Evolutionary conservation across 2,329 filamentous ascomycete genomes (phyloP), one percentile per base, ranked within the genome.

Genomic region (Fusarium papillatum): DNA sequence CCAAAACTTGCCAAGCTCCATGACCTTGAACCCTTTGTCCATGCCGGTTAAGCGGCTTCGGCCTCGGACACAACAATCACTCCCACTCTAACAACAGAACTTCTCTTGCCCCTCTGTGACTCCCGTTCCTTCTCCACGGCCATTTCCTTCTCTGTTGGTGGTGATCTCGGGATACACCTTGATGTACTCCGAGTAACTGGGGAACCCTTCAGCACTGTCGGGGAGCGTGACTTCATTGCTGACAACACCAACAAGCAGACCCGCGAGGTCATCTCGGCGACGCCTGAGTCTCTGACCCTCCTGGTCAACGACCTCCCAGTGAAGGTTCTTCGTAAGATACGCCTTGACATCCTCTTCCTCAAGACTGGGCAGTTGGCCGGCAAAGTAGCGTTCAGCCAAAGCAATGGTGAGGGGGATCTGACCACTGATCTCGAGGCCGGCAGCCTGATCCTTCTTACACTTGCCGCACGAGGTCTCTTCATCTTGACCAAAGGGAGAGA

Each of bases 341-440:
- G n/a, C 53, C 4, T 17, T 62, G 41, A 62, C 65, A 17, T 61
- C 55, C 3, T 48, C 29, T 31, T 67, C 65, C 3, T 24, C 29
- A 11, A 70, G 55, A 16, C 63, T 61, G 8, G 22, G 17, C 11
- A 70, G 34, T 14, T 55, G n/a, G 19, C 63, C 63, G 7, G 68
- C 68, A 50, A 70, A 70, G 43, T 62, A 70, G 22, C 68, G 63
- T 43, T 70, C 68, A n/a, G 31, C 63, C 16, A 66, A 16, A 9
- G 63, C 68, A 31, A 70, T 70, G 5, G 68, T 70, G 10, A 70
- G 68, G 0, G 68, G 62, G 22, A 70, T 70, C 34, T 70, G 53
- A 3, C 68, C 68, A 9, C 41, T 70, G 62, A 70, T 66, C 34
- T 70, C 63, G 4, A 41, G 38, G 5, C 36, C 29, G 14, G 39